phyloP scores from a whole-genome alignment of 305 asterid genomes.

The Petunia hybrid region DNA sequence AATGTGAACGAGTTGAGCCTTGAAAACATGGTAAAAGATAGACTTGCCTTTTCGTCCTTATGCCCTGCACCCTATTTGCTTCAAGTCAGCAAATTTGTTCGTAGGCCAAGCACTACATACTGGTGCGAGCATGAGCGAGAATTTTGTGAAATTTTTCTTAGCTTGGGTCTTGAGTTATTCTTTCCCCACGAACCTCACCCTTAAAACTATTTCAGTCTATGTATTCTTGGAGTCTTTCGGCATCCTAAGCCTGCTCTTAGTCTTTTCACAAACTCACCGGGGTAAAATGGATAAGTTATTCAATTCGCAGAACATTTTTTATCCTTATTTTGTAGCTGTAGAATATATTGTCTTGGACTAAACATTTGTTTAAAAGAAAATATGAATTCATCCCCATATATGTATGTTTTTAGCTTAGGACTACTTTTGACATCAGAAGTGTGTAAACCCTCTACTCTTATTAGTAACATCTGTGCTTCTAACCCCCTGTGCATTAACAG shows the following conservation, averaged over 20 bases:
- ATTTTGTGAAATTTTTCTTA: not conserved
- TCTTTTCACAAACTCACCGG: not conserved
- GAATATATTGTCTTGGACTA: not conserved
- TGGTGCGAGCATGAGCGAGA: not conserved
- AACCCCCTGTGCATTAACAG: not conserved
- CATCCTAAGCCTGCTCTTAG: not conserved
- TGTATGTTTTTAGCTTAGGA: not conserved
- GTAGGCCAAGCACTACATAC: not conserved
- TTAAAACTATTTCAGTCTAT: not conserved
- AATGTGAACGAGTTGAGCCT: not conserved
- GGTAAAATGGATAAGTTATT: not conserved
- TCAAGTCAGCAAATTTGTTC: not conserved
- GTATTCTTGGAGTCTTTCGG: not conserved
- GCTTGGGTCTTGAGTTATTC: not conserved
- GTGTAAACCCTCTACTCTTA: not conserved
- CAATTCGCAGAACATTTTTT: not conserved
- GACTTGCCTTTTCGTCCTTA: not conserved
- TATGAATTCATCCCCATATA: not conserved
- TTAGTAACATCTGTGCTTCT: not conserved
- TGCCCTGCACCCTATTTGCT: not conserved
- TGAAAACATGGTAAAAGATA: slow-evolving; percentile 17
- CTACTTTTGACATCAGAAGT: not conserved
- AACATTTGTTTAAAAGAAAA: not conserved
- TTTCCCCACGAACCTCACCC: not conserved
- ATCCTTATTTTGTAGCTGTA: not conserved